Evolutionary conservation across 2,329 filamentous ascomycete species (phyloP).

Genomic region (Ceratocystis huliohia): DNA sequence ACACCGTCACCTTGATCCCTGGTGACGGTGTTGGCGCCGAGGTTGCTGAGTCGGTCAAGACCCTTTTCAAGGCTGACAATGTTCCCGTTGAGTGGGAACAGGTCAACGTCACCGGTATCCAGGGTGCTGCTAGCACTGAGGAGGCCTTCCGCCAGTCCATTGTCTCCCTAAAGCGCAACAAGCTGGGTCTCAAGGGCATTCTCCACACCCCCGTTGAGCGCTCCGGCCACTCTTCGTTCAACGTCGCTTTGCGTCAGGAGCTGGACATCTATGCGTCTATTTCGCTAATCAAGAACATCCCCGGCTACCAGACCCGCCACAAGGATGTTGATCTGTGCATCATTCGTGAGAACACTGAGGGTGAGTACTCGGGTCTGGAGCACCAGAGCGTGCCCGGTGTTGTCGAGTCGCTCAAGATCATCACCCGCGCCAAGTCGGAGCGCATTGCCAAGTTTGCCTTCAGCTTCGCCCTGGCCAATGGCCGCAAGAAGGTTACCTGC

Average conservation of each 20-base stretch:
- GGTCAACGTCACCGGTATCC: slow-evolving; percentile 85
- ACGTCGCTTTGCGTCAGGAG: slow-evolving; percentile 96
- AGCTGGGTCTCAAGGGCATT: slow-evolving; percentile 97
- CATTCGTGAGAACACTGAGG: slow-evolving; percentile 99
- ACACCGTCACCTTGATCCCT: slow-evolving; percentile 96
- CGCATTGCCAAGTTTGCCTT: slow-evolving; percentile 99
- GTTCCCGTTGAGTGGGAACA: slow-evolving; percentile 98
- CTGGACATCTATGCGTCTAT: slow-evolving; percentile 99
- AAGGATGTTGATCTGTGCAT: slow-evolving; percentile 96
- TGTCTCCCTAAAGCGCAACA: slow-evolving; percentile 92
- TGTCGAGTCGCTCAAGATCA: slow-evolving; percentile 99
- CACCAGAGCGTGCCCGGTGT: slow-evolving; percentile 95
- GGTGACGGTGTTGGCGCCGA: slow-evolving; percentile 98
- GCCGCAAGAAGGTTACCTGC: slow-evolving; percentile 97
- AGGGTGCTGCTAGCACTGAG: slow-evolving; percentile 67
- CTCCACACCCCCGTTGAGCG: slow-evolving; percentile 94
- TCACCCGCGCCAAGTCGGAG: slow-evolving; percentile 97
- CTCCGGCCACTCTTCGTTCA: slow-evolving; percentile 98
- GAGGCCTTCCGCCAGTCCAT: slow-evolving; percentile 93
- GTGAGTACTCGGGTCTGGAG: slow-evolving; percentile 97
- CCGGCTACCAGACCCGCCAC: slow-evolving; percentile 94
- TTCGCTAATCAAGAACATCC: slow-evolving; percentile 98
- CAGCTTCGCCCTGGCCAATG: slow-evolving; percentile 94
- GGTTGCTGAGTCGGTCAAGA: slow-evolving; percentile 96
- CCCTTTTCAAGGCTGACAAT: slow-evolving; percentile 98